Percentiles rank a stretch among this genome's conserved stretches.
Conservation (phyloP, 2,329 filamentous ascomycete species). For the Penicillium fuscoglaucum region DNA sequence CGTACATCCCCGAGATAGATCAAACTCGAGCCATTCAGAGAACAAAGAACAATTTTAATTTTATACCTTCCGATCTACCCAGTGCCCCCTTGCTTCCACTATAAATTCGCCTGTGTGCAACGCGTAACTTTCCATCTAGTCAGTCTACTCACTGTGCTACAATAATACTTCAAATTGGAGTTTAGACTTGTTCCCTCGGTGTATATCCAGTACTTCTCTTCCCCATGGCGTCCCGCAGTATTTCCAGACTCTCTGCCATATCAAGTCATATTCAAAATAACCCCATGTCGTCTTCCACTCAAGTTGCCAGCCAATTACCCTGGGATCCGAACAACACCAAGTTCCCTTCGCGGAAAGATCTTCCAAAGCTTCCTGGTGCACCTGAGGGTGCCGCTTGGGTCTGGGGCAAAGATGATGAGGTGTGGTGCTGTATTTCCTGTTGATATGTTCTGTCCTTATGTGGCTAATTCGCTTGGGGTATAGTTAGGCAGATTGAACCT, state of each 20-base stretch:
- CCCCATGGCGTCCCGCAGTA: constrained; percentile 4
- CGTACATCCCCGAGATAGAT: not conserved
- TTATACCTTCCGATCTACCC: not conserved
- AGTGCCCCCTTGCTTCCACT: not conserved
- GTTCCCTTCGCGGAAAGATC: constrained; percentile 56
- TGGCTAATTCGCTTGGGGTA: not conserved
- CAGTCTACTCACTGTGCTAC: not conserved
- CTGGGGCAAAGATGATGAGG: constrained; percentile 58
- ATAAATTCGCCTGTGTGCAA: not conserved
- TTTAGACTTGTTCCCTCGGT: not conserved
- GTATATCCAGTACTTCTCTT: not conserved
- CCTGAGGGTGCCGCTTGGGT: constrained; percentile 61
- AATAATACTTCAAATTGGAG: not conserved
- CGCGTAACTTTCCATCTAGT: not conserved
- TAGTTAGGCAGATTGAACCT: constrained; percentile 53
- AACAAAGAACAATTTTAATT: not conserved
- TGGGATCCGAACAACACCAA: constrained; percentile 56
- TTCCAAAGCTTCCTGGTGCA: constrained; percentile 53
- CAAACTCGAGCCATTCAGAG: not conserved
- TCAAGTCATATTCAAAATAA: constrained; percentile 10
- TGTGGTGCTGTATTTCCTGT: constrained; percentile 21
- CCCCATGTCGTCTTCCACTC: constrained; percentile 15
- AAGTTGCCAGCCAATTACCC: constrained; percentile 42
- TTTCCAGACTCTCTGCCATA: constrained; percentile 13
- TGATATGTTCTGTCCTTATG: not conserved